A percentile compares a stretch with the other conserved stretches of the same genome.
phyloP scores from a whole-genome alignment of 805 yeast genomes.

The Hanseniaspora clermontiae region DNA sequence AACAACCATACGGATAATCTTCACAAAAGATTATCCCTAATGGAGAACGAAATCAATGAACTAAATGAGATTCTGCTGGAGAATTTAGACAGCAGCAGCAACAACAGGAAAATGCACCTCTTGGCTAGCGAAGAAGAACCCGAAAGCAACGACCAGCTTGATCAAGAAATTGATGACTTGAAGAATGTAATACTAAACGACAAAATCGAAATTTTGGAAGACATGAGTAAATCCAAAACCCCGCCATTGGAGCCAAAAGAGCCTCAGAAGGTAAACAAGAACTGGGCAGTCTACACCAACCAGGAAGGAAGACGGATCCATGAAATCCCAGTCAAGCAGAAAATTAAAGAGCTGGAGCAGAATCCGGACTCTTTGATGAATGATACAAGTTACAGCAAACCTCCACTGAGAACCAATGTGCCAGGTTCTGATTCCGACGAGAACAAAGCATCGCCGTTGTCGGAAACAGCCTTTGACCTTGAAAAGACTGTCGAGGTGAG shows the following conservation, averaged over 20 bases:
- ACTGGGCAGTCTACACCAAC: constrained; percentile 12
- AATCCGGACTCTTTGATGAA: background rate
- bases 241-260: background rate
- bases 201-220: background rate
- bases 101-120: background rate
- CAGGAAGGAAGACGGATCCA: constrained; percentile 13
- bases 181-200: background rate
- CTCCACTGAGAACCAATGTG: background rate
- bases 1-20: constrained; percentile 19
- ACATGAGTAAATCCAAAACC: background rate
- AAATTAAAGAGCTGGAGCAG: constrained; percentile 1
- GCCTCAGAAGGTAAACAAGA: background rate
- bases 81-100: constrained; percentile 20
- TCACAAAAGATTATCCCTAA: constrained; percentile 26
- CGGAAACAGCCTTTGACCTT: too few relatives aligned
- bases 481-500: background rate
- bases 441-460: background rate
- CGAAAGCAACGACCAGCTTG: background rate
- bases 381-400: background rate
- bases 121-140: background rate
- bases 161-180: background rate
- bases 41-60: constrained; percentile 27
- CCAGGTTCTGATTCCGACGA: background rate
- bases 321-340: constrained; percentile 10
- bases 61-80: constrained; percentile 28